phyloP scores from a whole-genome alignment of 2,329 filamentous ascomycete genomes.

The Chalaropsis thielavioides region DNA sequence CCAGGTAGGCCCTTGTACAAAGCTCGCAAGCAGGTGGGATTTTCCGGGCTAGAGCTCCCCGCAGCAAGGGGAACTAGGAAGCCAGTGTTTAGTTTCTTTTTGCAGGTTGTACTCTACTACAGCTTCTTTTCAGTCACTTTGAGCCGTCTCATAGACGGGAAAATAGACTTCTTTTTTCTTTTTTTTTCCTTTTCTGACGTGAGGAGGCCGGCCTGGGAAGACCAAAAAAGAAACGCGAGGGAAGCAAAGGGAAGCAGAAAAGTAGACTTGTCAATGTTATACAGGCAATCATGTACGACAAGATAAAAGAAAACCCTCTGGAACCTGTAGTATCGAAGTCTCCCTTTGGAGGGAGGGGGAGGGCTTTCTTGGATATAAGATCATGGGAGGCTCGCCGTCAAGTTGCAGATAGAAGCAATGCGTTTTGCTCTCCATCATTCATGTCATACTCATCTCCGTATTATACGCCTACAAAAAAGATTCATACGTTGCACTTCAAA shows the following conservation, averaged over 20 bases:
- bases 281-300: neutral
- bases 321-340: neutral
- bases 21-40: neutral
- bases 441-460: neutral
- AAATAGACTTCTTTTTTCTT: neutral
- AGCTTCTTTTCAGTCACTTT: too few species aligned
- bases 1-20: neutral
- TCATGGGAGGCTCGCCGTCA: neutral
- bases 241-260: neutral
- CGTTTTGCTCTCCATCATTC: neutral
- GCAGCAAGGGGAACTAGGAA: neutral
- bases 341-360: neutral
- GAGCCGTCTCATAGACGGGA: too few species aligned
- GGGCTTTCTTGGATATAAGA: neutral
- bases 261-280: conserved; percentile 2
- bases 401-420: neutral
- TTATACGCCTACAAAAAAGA: neutral
- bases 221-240: neutral
- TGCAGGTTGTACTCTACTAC: too few species aligned
- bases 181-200: neutral
- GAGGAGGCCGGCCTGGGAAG: neutral
- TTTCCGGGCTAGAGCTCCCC: neutral
- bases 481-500: neutral
- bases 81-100: neutral
- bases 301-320: neutral